Conservation (phyloP, 805 yeast species). For the Sugiyamaella mastotermitis region DNA sequence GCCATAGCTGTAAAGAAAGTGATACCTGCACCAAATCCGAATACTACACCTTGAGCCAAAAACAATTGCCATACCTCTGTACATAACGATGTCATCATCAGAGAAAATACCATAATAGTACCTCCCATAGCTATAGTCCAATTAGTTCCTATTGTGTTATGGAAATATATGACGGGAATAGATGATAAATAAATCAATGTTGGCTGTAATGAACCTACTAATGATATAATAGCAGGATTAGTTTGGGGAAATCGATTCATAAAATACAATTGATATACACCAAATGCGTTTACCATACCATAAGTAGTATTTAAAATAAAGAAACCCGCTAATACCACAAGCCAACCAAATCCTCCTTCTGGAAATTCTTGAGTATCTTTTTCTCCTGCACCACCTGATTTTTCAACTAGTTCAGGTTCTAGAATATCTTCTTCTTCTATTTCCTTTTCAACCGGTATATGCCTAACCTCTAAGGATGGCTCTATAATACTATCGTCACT, state of each 20-base stretch:
- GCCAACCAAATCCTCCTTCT: constrained; percentile 49
- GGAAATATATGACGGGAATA: constrained; percentile 34
- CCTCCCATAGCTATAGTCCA: constrained; percentile 39
- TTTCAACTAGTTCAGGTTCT: too few relatives aligned
- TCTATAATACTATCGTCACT: too few relatives aligned
- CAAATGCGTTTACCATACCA: constrained; percentile 56
- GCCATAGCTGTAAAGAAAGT: constrained; percentile 40
- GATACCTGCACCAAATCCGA: constrained; percentile 44
- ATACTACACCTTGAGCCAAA: constrained; percentile 46
- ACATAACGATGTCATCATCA: constrained; percentile 43
- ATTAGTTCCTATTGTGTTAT: constrained; percentile 40
- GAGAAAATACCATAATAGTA: constrained; percentile 36
- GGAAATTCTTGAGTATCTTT: constrained; percentile 31
- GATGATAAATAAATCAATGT: constrained; percentile 35
- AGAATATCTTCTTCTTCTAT: too few relatives aligned
- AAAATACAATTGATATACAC: constrained; percentile 52
- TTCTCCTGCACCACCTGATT: too few relatives aligned
- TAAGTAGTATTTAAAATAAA: constrained; percentile 44
- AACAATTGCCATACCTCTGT: constrained; percentile 45
- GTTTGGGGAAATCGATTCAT: constrained; percentile 38
- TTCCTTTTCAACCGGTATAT: too few relatives aligned
- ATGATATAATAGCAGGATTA: constrained; percentile 41
- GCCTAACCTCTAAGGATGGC: too few relatives aligned
- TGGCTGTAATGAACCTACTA: constrained; percentile 51
- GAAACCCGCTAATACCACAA: constrained; percentile 44